A percentile compares a stretch with the other conserved stretches of the same genome.
Evolutionary conservation across 2,329 filamentous ascomycete species (phyloP).

Genomic region (Ustulina deusta): DNA sequence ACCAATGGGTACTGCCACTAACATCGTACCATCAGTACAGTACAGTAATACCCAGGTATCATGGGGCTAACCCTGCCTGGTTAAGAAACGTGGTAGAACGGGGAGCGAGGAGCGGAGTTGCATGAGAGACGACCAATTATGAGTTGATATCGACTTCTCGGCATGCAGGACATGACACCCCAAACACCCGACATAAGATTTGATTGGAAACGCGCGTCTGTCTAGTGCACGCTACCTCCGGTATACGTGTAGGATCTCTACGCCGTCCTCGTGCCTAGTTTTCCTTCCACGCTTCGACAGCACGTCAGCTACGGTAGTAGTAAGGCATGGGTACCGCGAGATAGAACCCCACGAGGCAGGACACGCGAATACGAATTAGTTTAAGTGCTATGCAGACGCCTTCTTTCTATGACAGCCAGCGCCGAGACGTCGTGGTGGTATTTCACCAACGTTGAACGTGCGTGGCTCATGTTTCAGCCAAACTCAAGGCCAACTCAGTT

Average conservation of each 20-base stretch:
- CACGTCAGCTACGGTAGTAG: conserved; percentile 4
- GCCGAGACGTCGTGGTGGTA: background rate
- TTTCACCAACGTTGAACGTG: background rate
- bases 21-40: conserved; percentile 20
- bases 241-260: conserved; percentile 20
- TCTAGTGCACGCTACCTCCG: background rate
- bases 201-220: conserved; percentile 35
- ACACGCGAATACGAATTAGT: background rate
- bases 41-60: conserved; percentile 19
- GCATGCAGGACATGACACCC: conserved; percentile 23
- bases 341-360: background rate
- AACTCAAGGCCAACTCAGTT: background rate
- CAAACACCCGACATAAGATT: conserved; percentile 4
- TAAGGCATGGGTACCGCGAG: conserved; percentile 1
- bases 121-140: conserved; percentile 2
- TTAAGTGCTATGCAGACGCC: conserved; percentile 15
- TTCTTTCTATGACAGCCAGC: no score
- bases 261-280: conserved; percentile 1
- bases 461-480: conserved; percentile 25
- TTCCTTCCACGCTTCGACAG: background rate
- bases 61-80: background rate
- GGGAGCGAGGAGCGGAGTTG: conserved; percentile 22
- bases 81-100: conserved; percentile 30
- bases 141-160: conserved; percentile 27
- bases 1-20: background rate